These are phyloP conservation scores for Aspergillus homomorphus DNA, from an alignment of 495 filamentous ascomycete genomes.

Conservation along the genomic window DNA sequence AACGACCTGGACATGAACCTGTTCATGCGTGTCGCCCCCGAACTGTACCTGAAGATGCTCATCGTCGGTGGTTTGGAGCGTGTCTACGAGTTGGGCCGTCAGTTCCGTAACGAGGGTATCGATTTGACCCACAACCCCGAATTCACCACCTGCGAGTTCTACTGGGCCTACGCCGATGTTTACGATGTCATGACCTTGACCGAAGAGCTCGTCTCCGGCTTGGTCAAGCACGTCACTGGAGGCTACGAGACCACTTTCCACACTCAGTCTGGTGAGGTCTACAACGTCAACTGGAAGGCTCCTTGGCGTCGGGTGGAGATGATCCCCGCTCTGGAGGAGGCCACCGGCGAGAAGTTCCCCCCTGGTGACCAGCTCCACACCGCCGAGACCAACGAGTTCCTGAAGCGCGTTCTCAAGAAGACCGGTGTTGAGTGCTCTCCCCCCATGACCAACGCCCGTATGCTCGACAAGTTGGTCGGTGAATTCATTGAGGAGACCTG, in stretches of 20 bases:
- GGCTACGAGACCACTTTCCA: conserved; percentile 77
- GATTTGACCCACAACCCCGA: conserved; percentile 98
- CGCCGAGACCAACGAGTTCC: conserved; percentile 78
- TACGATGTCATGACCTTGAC: conserved; percentile 92
- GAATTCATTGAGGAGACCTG: conserved; percentile 94
- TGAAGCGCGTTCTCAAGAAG: conserved; percentile 80
- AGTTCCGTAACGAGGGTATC: conserved; percentile 93
- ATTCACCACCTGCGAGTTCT: conserved; percentile 97
- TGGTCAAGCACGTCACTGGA: conserved; percentile 88
- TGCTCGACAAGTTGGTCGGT: conserved; percentile 95
- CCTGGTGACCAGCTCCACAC: conserved; percentile 87
- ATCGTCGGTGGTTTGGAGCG: conserved; percentile 89
- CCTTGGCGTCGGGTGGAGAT: conserved; percentile 95
- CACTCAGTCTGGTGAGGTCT: conserved; percentile 77
- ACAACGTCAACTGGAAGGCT: conserved; percentile 90
- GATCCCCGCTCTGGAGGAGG: conserved; percentile 90
- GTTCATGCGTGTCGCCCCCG: conserved; percentile 92
- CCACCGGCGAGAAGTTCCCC: conserved; percentile 89
- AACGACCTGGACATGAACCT: conserved; percentile 92
- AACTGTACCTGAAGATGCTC: conserved; percentile 94
- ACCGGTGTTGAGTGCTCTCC: conserved; percentile 85
- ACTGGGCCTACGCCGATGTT: conserved; percentile 90
- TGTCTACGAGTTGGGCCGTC: conserved; percentile 89
- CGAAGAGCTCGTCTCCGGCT: conserved; percentile 87
- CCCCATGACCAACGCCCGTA: conserved; percentile 90